phyloP scores from a whole-genome alignment of 352 stramenopile species.

The Phytophthora europaea region DNA sequence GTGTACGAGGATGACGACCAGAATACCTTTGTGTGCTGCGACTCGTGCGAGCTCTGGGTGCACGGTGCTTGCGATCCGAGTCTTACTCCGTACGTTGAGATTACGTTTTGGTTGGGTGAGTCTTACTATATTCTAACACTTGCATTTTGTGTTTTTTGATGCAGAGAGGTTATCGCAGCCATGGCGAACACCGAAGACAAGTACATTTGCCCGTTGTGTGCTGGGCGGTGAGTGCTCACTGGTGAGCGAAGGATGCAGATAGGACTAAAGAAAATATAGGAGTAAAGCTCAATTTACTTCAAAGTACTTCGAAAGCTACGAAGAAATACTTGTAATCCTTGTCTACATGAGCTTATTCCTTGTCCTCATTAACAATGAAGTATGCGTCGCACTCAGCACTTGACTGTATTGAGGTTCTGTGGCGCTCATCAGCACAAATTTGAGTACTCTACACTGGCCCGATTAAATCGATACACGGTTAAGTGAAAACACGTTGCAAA shows the following conservation, averaged over 20 bases:
- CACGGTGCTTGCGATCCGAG: slow-evolving; percentile 78
- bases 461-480: no score
- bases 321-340: no score
- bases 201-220: slow-evolving; percentile 88
- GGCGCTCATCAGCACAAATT: no score
- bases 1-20: slow-evolving; percentile 89
- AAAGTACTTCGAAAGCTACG: no score
- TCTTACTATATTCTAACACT: slow-evolving; percentile 18
- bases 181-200: slow-evolving; percentile 82
- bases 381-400: no score
- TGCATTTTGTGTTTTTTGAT: slow-evolving; percentile 12
- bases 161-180: slow-evolving; percentile 58
- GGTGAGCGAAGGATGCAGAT: neutral
- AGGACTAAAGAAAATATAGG: neutral
- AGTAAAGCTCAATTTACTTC: no score
- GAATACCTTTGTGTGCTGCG: slow-evolving; percentile 89
- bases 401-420: no score
- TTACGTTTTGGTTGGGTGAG: neutral
- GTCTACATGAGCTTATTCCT: no score
- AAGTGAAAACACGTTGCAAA: no score
- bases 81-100: slow-evolving; percentile 67
- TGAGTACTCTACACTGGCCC: no score
- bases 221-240: slow-evolving; percentile 53
- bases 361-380: no score
- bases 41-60: slow-evolving; percentile 91